Conservation (phyloP, 169 alveolate species). For the Plasmodium chabaudi region DNA sequence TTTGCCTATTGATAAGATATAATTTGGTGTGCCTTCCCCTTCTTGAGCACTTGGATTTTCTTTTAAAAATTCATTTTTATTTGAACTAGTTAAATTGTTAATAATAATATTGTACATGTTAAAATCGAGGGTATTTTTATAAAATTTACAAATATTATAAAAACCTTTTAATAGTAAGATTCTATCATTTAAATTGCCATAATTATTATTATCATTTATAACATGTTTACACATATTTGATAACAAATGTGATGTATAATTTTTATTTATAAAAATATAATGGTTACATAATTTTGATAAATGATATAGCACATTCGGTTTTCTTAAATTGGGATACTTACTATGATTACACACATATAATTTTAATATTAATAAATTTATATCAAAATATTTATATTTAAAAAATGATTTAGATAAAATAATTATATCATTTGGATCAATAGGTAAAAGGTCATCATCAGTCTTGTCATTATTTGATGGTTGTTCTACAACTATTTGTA, state of each 20-base stretch:
- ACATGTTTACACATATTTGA: not conserved
- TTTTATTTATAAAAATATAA: constrained; percentile 14
- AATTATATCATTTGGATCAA: constrained; percentile 1
- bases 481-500: not conserved
- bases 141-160: constrained; percentile 23
- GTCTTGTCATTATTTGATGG: not conserved
- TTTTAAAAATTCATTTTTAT: not conserved
- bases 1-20: constrained; percentile 1
- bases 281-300: not conserved
- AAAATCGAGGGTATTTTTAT: not conserved
- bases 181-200: not conserved
- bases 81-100: not conserved
- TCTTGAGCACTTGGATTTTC: not conserved
- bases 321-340: constrained; percentile 3
- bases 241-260: constrained; percentile 8
- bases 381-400: constrained; percentile 35
- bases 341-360: constrained; percentile 20
- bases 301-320: not conserved
- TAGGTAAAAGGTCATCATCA: not conserved
- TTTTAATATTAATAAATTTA: constrained; percentile 1
- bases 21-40: not conserved
- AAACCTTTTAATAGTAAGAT: constrained; percentile 16
- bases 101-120: not conserved
- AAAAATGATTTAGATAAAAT: constrained; percentile 14
- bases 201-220: not conserved